Percentiles rank a stretch among this genome's conserved stretches.
These are phyloP conservation scores for Wallacemonas collosoma DNA, from an alignment of 208 protist species.

Conservation along the genomic window DNA sequence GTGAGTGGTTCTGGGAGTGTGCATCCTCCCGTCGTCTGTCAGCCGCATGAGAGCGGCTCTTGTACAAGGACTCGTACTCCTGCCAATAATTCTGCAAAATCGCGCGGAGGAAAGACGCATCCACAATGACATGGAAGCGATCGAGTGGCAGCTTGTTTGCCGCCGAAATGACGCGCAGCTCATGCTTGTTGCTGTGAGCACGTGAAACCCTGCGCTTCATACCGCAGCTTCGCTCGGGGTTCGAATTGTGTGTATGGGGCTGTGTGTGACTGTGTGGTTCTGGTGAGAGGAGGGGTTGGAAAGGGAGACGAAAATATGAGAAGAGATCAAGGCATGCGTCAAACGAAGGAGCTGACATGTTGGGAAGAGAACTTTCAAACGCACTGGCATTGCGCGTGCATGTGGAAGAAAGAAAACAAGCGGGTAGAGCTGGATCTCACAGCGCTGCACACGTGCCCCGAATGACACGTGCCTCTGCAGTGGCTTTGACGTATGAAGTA, in stretches of 20 bases:
- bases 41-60: constrained; percentile 5
- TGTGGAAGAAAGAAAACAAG: too few species aligned
- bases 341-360: too few species aligned
- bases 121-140: constrained; percentile 52
- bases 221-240: neutral
- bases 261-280: neutral
- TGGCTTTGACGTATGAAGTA: too few species aligned
- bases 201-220: constrained; percentile 87
- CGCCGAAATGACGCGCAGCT: constrained; percentile 65
- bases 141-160: constrained; percentile 41
- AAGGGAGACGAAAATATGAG: too few species aligned
- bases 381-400: too few species aligned
- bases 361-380: too few species aligned
- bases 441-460: too few species aligned
- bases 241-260: neutral
- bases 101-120: constrained; percentile 78
- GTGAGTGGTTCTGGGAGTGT: too few species aligned
- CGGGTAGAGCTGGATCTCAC: too few species aligned
- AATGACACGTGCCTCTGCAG: too few species aligned
- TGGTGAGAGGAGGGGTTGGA: too few species aligned
- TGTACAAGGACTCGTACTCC: constrained; percentile 30
- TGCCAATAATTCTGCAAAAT: constrained; percentile 47
- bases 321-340: too few species aligned
- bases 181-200: constrained; percentile 79
- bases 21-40: neutral